Conservation (phyloP, 1,284 basidiomycete species). For the Blastosporella zonata region DNA sequence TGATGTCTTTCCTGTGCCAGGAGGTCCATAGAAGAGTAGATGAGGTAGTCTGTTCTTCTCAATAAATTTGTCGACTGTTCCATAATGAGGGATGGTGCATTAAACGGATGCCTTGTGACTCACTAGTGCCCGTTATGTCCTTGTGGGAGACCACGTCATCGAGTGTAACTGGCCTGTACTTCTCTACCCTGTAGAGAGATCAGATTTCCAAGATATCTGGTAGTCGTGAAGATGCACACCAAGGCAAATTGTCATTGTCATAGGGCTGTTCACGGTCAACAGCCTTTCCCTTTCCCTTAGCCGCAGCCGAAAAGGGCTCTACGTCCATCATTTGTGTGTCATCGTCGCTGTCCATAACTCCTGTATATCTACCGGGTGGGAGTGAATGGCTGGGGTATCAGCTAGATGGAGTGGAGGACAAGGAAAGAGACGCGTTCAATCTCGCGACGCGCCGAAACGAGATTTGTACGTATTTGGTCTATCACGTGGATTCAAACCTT, state of each 20-base stretch:
- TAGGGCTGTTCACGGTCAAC: slow-evolving; percentile 37
- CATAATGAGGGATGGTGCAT: slow-evolving; percentile 4
- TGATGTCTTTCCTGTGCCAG: slow-evolving; percentile 96
- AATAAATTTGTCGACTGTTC: slow-evolving; percentile 91
- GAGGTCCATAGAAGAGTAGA: slow-evolving; percentile 96
- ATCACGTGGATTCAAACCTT: slow-evolving; percentile 18
- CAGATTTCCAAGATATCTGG: background rate
- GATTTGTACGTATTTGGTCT: slow-evolving; percentile 10
- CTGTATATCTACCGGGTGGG: no score
- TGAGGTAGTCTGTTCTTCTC: slow-evolving; percentile 94
- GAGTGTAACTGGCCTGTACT: slow-evolving; percentile 86
- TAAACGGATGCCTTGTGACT: slow-evolving; percentile 25
- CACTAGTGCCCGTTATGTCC: slow-evolving; percentile 91
- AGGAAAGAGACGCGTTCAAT: slow-evolving; percentile 11
- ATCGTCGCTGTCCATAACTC: slow-evolving; percentile 54
- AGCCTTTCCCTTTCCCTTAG: slow-evolving; percentile 71
- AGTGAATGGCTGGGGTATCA: background rate
- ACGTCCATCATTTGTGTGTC: slow-evolving; percentile 52
- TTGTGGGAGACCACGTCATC: slow-evolving; percentile 94
- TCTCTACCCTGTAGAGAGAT: slow-evolving; percentile 79
- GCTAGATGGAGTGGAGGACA: background rate
- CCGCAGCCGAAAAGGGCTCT: slow-evolving; percentile 34
- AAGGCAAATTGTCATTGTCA: slow-evolving; percentile 68
- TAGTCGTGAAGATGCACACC: slow-evolving; percentile 42
- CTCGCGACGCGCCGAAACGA: slow-evolving; percentile 8